A percentile compares a stretch with the other conserved stretches of the same genome.
phyloP scores from a whole-genome alignment of 768 basidiomycete species.

The Panellus pusillus region DNA sequence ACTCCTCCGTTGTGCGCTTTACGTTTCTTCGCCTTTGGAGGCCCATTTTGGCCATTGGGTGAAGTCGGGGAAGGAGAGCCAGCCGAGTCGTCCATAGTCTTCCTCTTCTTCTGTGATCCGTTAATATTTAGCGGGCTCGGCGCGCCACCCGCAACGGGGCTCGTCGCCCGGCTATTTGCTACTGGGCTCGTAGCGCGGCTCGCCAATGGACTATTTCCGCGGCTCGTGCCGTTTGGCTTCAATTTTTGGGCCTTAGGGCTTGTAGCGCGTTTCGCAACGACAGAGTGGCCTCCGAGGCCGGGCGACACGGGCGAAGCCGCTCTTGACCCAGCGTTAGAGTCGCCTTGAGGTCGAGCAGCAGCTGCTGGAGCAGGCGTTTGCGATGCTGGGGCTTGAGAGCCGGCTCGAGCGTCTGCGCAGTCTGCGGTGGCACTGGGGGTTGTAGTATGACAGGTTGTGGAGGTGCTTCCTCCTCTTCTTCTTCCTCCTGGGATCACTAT shows the following conservation, averaged over 20 bases:
- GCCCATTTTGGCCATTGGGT: constrained; percentile 25
- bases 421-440: constrained; percentile 43
- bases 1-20: constrained; percentile 39
- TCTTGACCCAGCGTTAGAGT: constrained; percentile 64
- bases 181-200: constrained; percentile 57
- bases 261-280: constrained; percentile 82
- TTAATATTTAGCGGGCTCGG: constrained; percentile 26
- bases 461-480: constrained; percentile 59
- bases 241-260: constrained; percentile 73
- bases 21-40: constrained; percentile 55
- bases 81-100: constrained; percentile 39
- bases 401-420: constrained; percentile 45
- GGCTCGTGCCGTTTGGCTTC: constrained; percentile 47
- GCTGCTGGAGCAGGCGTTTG: constrained; percentile 27
- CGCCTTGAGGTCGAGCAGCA: constrained; percentile 34
- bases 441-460: constrained; percentile 47
- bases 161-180: constrained; percentile 42
- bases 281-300: constrained; percentile 69
- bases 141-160: constrained; percentile 35
- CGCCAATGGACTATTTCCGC: constrained; percentile 61
- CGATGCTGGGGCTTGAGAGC: constrained; percentile 44
- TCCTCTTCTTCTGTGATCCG: constrained; percentile 34
- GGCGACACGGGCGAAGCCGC: constrained; percentile 48
- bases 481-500: constrained; percentile 65
- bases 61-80: constrained; percentile 31